Evolutionary conservation across 2,329 filamentous ascomycete genomes (phyloP), one percentile per base, ranked within the genome.

Genomic region (Diplodia intermedia): DNA sequence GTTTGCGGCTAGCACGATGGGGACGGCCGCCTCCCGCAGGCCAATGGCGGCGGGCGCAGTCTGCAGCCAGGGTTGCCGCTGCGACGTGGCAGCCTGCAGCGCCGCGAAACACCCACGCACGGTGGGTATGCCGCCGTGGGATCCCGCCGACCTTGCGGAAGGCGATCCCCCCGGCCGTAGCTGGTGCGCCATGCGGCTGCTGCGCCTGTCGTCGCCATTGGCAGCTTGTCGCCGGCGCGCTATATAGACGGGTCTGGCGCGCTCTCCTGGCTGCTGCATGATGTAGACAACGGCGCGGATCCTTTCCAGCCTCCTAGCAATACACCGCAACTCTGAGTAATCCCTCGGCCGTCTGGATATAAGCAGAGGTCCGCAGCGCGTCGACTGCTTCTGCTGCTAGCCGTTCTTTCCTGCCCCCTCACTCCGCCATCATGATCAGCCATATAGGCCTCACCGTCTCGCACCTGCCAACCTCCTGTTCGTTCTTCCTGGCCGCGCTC

Each of bases 401-500:
- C 40, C 49, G 11, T 52, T 49, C 50, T 3, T 3, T 57, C n/a
- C 23, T 18, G 54, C 33, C 33, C 33, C 36, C 9, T 31, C 53
- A 69, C 23, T 54, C 26, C 26, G 15, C 14, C 52, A 55, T 15
- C 52, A 90, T 90, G 88, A 79, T 88, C 72, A 87, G 87, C 53
- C 87, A 88, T 75, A 83, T 89, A 69, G 87, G 86, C 69, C 82
- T 90, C 70, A 88, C 86, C 47, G 93, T 97, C 75, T 89, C 89
- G 69, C 89, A 94, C 78, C 87, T 97, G 66, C 88, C 92, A 66
- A 88, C 89, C 43, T 91, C 93, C 3, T 88, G 90, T 61, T 95
- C 92, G 8, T 97, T 96, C 82, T 97, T 93, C 79, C 87, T 93
- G 26, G 87, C 91, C 70, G 85, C 93, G 71, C 85, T 92, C 8